Base-by-base conservation (phyloP, 2,329 filamentous ascomycete species). In the Gnomoniopsis smithogilvyi region DNA sequence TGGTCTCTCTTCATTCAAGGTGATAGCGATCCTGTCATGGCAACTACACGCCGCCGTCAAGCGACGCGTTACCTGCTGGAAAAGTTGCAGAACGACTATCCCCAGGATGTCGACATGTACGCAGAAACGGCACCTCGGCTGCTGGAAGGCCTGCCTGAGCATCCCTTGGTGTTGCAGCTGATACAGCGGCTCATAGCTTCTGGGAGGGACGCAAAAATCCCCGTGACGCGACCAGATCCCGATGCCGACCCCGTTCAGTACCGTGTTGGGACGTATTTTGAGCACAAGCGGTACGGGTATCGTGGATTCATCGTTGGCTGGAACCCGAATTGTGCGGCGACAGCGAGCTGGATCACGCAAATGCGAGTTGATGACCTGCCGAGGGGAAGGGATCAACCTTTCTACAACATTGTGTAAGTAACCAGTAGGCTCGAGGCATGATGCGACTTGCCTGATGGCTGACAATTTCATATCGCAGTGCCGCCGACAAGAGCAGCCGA, bases 301-400 rank as follows among this genome's bases (percentile, higher is more conserved):
- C 73, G 78, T 51, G 87, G 82, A 21, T 78, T 88, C 17, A 81
- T 90, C 45, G 83, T 81, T 3, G 87, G 87, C 2, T 90, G 87
- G 87, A 85, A 51, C 43, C 54, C 58, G 38, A 58, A 55, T 19
- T 70, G 70, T 48, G 54, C 69, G 66, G 51, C 75, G 75, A 62
- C 85, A 76, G 67, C 78, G 73, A 78, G 74, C 17, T 88, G 84
- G 86, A 87, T 87, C 65, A 74, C 76, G 66, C 76, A 77, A 61
- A 88, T 88, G 83, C 75, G 78, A 14, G 80, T 89, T 7, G 84
- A 88, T 67, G 73, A 76, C 3, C 69, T 89, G 48, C 73, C 77
- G 6, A 72, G 76, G 47, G 86, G 86, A 1, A 73, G 83, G 41
- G 70, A 82, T 51, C 87, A 90, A 69, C 83, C 83, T 26, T 90